Conservation (phyloP, 1,284 basidiomycete species). For the Volvariella volvacea region DNA sequence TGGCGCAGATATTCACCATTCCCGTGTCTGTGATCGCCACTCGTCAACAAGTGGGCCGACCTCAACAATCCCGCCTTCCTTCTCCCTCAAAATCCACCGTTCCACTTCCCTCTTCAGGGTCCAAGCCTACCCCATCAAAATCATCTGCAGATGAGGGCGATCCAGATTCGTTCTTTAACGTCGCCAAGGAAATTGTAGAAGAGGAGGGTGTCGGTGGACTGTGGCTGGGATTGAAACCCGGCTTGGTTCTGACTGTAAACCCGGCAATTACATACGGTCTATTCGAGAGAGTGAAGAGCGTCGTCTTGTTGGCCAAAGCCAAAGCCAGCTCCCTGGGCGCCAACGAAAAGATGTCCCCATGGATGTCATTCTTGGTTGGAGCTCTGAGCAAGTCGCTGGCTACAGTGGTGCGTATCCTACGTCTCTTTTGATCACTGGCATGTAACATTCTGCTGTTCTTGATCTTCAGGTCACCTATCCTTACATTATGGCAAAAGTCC, state of each 20-base stretch:
- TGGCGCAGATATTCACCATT: constrained; percentile 98
- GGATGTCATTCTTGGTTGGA: constrained; percentile 83
- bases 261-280: constrained; percentile 98
- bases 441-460: background rate
- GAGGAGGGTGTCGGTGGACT: constrained; percentile 90
- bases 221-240: constrained; percentile 92
- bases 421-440: background rate
- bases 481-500: constrained; percentile 96
- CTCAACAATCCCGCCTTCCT: constrained; percentile 7
- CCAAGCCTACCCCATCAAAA: background rate
- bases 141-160: constrained; percentile 17
- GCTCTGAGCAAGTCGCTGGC: constrained; percentile 94
- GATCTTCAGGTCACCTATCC: constrained; percentile 84
- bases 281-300: constrained; percentile 86
- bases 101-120: background rate
- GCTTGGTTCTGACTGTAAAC: constrained; percentile 91
- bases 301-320: constrained; percentile 50
- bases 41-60: constrained; percentile 82
- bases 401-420: constrained; percentile 67
- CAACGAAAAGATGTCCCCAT: constrained; percentile 62
- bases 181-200: constrained; percentile 84
- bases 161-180: constrained; percentile 65
- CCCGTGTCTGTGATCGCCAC: constrained; percentile 98
- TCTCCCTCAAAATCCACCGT: background rate
- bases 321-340: constrained; percentile 29